phyloP scores from a whole-genome alignment of 192 early-diverging fungal genomes.

The Gigaspora rosea region DNA sequence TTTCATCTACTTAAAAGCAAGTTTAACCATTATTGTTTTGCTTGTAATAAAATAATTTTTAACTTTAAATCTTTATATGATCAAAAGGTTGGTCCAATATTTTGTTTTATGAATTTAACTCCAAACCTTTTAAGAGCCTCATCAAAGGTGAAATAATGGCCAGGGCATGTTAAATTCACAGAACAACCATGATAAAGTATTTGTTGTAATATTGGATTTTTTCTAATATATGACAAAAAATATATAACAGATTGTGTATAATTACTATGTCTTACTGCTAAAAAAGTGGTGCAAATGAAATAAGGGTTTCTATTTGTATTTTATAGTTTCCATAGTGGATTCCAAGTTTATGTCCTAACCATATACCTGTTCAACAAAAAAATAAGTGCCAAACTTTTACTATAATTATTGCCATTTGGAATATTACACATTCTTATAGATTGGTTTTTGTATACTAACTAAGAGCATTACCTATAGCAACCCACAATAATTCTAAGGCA shows the following conservation, averaged over 20 bases:
- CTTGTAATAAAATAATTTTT: neutral
- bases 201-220: neutral
- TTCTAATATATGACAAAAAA: neutral
- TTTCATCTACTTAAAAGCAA: neutral
- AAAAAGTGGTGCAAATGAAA: neutral
- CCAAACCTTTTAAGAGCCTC: neutral
- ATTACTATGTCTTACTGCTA: neutral
- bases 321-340: neutral
- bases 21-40: neutral
- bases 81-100: neutral
- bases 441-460: neutral
- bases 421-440: neutral
- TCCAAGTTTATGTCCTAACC: neutral
- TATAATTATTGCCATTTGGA: neutral
- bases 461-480: neutral
- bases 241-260: neutral
- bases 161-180: neutral
- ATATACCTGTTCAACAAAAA: neutral
- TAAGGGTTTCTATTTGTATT: neutral
- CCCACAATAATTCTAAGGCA: neutral
- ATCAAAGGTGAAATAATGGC: constrained; percentile 8
- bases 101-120: constrained; percentile 14
- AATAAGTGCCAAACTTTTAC: constrained; percentile 19
- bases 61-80: neutral
- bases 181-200: neutral